Conservation (phyloP, 1,284 basidiomycete genomes). For the Leccinum subrobustum region DNA sequence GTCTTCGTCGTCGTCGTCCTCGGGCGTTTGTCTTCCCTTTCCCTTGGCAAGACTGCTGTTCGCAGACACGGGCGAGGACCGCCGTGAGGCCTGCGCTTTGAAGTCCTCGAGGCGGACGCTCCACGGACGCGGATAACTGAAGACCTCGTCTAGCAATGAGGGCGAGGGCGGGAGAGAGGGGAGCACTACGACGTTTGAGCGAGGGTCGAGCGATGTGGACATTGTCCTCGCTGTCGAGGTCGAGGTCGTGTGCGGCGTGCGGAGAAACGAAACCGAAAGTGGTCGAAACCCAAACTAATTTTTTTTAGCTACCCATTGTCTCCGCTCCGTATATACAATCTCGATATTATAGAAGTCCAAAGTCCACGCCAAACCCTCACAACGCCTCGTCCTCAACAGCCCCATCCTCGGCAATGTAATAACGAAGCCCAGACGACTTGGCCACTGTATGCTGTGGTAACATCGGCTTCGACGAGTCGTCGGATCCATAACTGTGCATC, state of each 20-base stretch:
- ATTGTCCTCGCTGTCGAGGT: constrained; percentile 22
- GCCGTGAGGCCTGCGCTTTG: constrained; percentile 12
- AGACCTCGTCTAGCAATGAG: constrained; percentile 43
- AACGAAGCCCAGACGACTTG: constrained; percentile 54
- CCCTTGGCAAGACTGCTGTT: constrained; percentile 20
- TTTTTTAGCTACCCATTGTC: background rate
- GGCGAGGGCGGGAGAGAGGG: constrained; percentile 43
- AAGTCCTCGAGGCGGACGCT: constrained; percentile 24
- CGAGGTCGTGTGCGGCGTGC: constrained; percentile 1
- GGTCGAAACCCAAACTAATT: constrained; percentile 12
- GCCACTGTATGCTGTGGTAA: constrained; percentile 44
- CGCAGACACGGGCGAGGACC: constrained; percentile 15
- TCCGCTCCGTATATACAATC: background rate
- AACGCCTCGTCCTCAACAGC: background rate
- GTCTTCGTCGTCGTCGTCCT: constrained; percentile 27
- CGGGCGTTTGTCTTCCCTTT: constrained; percentile 28
- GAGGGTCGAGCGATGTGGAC: constrained; percentile 20
- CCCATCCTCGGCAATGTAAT: background rate
- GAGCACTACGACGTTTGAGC: constrained; percentile 20
- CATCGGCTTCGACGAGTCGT: constrained; percentile 57
- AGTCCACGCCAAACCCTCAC: background rate
- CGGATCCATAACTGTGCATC: constrained; percentile 47
- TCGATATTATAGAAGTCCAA: background rate
- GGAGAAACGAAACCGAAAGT: constrained; percentile 4
- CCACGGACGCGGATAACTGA: constrained; percentile 39